Base-by-base conservation (phyloP, 345 rosid genomes). In the Aurinia saxatilis region DNA sequence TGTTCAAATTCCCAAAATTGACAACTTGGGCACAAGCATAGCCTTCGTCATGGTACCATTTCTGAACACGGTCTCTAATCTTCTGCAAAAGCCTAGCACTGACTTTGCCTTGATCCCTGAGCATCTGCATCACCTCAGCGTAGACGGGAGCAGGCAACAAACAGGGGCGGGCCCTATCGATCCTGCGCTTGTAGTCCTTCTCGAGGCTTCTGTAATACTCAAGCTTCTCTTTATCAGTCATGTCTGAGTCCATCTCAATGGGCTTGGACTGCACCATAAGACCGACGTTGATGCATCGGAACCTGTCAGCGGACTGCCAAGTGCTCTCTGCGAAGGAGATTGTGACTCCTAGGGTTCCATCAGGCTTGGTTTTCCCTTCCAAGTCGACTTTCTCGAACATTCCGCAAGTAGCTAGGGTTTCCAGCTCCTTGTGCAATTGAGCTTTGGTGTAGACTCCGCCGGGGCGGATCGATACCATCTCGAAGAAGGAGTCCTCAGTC, bases 11-110 rank as follows among this genome's bases (percentile, higher is more conserved):
- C 61, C 99, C 96, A 38, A 90, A 95, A 71, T 95, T 95, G 52
- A 95, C 97, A 44, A 90, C 97, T 58, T 95, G 93, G 3, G 99
- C 99, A 67, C 97, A 90, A 2, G 95, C 96, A 71, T 85, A 95
- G 35, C 99, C 99, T 67, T 90, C 96, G 34, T 95, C 96, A 21
- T 84, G 92, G 58, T 95, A 95, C 99, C 99, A 95, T 35, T 81
- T 84, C 83, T 90, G 97, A 57, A 95, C 96, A 55, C 86, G 78
- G 57, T 95, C 96, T 67, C 99, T 81, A 19, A 95, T 83, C 84
- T 67, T 95, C 89, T 95, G 97, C 86, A 95, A 46, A 68, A 86
- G 58, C 74, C 97, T 77, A 1, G 97, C 97, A 45, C 92, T 90
- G 53, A 90, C 99, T 78, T 83, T 84, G 38, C 92, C 95, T 27